Conservation (phyloP, 352 stramenopile species). For the Bremia lactucae region DNA sequence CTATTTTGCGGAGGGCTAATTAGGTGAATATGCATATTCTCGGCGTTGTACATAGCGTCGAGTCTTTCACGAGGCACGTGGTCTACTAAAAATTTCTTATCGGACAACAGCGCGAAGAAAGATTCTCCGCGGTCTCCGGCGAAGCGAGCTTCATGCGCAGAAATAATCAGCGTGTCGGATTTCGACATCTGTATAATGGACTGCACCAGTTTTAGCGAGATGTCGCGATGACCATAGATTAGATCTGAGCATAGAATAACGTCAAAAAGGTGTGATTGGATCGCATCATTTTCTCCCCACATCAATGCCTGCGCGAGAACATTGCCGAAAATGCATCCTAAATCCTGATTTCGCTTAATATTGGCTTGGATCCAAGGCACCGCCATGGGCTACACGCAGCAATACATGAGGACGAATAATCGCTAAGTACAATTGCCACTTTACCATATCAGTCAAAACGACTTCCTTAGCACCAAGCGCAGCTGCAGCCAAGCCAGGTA, state of each 20-base stretch:
- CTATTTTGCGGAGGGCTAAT: constrained; percentile 11
- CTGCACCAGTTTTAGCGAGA: constrained; percentile 30
- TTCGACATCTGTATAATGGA: constrained; percentile 32
- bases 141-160: constrained; percentile 41
- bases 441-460: constrained; percentile 40
- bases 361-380: constrained; percentile 44
- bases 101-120: constrained; percentile 27
- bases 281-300: constrained; percentile 25
- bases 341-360: constrained; percentile 30
- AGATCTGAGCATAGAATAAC: constrained; percentile 48
- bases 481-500: constrained; percentile 33
- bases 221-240: constrained; percentile 38
- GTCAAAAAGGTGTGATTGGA: constrained; percentile 22
- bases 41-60: constrained; percentile 30
- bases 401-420: constrained; percentile 3
- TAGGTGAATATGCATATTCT: constrained; percentile 37
- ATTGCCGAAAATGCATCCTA: constrained; percentile 11
- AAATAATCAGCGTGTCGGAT: constrained; percentile 27
- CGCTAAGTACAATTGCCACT: neutral
- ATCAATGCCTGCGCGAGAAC: constrained; percentile 23
- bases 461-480: constrained; percentile 33
- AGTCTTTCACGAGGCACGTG: constrained; percentile 23
- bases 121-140: constrained; percentile 40
- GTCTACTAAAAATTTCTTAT: constrained; percentile 21
- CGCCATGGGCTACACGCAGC: constrained; percentile 19